Percentiles rank a stretch among this genome's conserved stretches.
These are phyloP conservation scores for Penicillium chermesinum DNA, from an alignment of 495 filamentous ascomycete genomes.

Conservation along the genomic window DNA sequence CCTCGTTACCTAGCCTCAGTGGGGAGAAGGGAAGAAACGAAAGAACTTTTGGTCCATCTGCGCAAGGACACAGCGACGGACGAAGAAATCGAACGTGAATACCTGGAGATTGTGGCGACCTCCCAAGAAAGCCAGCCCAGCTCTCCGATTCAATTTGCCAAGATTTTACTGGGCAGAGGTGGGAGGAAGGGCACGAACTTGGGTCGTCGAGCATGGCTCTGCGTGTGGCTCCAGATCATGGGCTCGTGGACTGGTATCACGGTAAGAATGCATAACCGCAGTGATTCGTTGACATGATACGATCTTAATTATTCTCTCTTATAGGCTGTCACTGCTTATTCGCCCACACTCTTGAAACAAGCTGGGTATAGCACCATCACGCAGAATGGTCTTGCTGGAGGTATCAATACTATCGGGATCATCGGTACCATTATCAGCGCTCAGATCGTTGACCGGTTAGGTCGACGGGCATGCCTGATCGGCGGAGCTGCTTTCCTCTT, in stretches of 20 bases:
- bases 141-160: conserved; percentile 36
- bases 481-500: conserved; percentile 30
- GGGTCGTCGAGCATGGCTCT: conserved; percentile 43
- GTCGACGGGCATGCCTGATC: conserved; percentile 43
- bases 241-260: conserved; percentile 48
- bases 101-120: conserved; percentile 34
- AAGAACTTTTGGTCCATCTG: conserved; percentile 27
- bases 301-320: too few species aligned
- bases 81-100: conserved; percentile 35
- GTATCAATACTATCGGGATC: conserved; percentile 51
- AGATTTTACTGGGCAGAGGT: conserved; percentile 29
- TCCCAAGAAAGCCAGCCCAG: conserved; percentile 28
- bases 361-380: conserved; percentile 41
- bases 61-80: conserved; percentile 15
- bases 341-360: conserved; percentile 36
- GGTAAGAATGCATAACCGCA: conserved; percentile 26
- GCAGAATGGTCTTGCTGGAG: conserved; percentile 48
- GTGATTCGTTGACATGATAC: too few species aligned
- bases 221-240: conserved; percentile 53
- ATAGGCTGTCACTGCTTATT: conserved; percentile 40
- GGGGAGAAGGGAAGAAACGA: conserved; percentile 36
- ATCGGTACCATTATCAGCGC: conserved; percentile 51
- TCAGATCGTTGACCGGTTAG: conserved; percentile 48
- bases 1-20: conserved; percentile 42
- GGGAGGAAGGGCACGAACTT: conserved; percentile 29